These are phyloP conservation scores for Microcyclosporella mali DNA, from an alignment of 2,329 filamentous ascomycete species.

Conservation along the genomic window DNA sequence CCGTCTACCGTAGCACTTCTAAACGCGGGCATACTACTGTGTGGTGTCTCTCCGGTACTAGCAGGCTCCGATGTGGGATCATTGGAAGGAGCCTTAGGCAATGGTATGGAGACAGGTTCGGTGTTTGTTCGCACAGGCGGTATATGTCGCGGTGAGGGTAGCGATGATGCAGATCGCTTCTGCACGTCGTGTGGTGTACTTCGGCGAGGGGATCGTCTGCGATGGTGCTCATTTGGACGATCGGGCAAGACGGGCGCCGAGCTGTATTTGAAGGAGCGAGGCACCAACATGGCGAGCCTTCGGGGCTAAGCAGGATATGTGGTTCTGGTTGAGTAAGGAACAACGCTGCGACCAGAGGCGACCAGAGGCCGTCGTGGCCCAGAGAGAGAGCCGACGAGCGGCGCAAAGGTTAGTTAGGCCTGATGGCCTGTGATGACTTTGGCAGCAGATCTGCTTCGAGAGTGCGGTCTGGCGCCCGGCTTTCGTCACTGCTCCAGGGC, in stretches of 20 bases:
- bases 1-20: slow-evolving; percentile 14
- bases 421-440: slow-evolving; percentile 10
- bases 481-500: background rate
- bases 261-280: slow-evolving; percentile 40
- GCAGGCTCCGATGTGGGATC: slow-evolving; percentile 4
- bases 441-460: slow-evolving; percentile 3
- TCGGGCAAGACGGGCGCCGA: slow-evolving; percentile 27
- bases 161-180: slow-evolving; percentile 11
- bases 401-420: slow-evolving; percentile 4
- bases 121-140: slow-evolving; percentile 31
- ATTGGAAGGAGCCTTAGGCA: slow-evolving; percentile 27
- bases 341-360: background rate
- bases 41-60: slow-evolving; percentile 26
- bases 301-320: slow-evolving; percentile 6
- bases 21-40: slow-evolving; percentile 23
- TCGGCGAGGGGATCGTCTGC: slow-evolving; percentile 9
- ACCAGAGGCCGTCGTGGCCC: background rate
- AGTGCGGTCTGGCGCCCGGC: slow-evolving; percentile 5
- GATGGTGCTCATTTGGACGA: slow-evolving; percentile 13
- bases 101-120: slow-evolving; percentile 39
- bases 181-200: slow-evolving; percentile 5
- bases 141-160: slow-evolving; percentile 3
- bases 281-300: slow-evolving; percentile 37
- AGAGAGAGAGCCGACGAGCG: background rate
- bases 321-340: slow-evolving; percentile 12